A percentile compares a stretch with the other conserved stretches of the same genome.
Evolutionary conservation across 768 basidiomycete genomes (phyloP).

Genomic region (Kwoniella sp.): DNA sequence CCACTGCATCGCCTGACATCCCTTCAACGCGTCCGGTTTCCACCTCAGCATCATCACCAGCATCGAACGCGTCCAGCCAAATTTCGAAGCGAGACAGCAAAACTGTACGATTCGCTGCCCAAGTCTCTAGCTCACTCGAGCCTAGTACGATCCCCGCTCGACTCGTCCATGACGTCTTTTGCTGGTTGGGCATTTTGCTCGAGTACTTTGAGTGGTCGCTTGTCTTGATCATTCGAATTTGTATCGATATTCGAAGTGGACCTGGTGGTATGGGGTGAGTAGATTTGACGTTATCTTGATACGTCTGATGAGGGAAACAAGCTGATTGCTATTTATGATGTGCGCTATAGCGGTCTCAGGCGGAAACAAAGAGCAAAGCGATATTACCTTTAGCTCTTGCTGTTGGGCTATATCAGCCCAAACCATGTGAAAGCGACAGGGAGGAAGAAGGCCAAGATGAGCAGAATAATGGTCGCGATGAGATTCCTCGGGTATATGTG

Average conservation of each 20-base stretch:
- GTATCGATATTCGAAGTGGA: constrained; percentile 30
- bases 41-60: background rate
- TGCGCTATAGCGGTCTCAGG: constrained; percentile 12
- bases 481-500: no score
- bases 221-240: constrained; percentile 28
- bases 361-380: constrained; percentile 9
- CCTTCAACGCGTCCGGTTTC: background rate
- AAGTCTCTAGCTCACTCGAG: constrained; percentile 1
- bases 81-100: background rate
- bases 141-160: constrained; percentile 38
- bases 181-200: constrained; percentile 29
- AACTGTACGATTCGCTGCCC: background rate
- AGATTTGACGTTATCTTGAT: background rate
- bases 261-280: constrained; percentile 35
- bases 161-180: constrained; percentile 41
- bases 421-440: no score
- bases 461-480: no score
- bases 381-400: constrained; percentile 17
- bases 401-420: background rate
- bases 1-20: background rate
- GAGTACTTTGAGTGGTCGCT: constrained; percentile 37
- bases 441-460: no score
- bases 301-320: background rate
- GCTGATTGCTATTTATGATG: no score
- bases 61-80: background rate